Conservation (phyloP, 2,329 filamentous ascomycete genomes). For the Periconia sp. region DNA sequence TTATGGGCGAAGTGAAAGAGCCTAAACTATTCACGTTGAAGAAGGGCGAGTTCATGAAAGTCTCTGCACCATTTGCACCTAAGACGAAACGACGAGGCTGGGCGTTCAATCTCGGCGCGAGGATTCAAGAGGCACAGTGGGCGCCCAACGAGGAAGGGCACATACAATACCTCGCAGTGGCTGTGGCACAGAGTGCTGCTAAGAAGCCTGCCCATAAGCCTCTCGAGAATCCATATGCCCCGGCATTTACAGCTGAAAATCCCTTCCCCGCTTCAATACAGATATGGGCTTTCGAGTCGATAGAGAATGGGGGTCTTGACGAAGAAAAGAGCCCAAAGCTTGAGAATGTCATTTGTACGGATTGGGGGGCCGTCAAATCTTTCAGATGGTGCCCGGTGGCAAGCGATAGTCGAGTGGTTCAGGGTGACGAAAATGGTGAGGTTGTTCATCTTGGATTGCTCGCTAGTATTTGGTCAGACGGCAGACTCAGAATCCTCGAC, state of each 20-base stretch:
- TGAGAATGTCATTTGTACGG: conserved; percentile 55
- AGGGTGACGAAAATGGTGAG: conserved; percentile 26
- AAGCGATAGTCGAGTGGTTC: conserved; percentile 18
- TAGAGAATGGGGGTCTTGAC: conserved; percentile 45
- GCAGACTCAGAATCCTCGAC: conserved; percentile 57
- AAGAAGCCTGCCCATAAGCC: conserved; percentile 22
- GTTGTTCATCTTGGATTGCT: conserved; percentile 53
- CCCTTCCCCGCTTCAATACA: conserved; percentile 56
- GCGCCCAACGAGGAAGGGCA: conserved; percentile 43
- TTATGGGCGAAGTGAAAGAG: conserved; percentile 53
- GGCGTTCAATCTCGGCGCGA: conserved; percentile 59
- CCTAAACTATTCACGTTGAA: conserved; percentile 49
- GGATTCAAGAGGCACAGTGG: conserved; percentile 54
- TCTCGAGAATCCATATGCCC: conserved; percentile 39
- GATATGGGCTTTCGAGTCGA: conserved; percentile 59
- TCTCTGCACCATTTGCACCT: conserved; percentile 43
- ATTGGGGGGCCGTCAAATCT: conserved; percentile 58
- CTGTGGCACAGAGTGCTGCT: conserved; percentile 33
- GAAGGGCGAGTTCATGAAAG: conserved; percentile 46
- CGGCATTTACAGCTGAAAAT: conserved; percentile 54
- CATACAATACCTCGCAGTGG: conserved; percentile 60
- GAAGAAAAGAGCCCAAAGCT: conserved; percentile 48
- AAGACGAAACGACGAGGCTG: conserved; percentile 47
- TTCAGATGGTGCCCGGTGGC: conserved; percentile 60
- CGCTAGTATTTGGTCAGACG: conserved; percentile 61